Percentiles rank a stretch among this genome's conserved stretches.
phyloP scores from a whole-genome alignment of 768 basidiomycete genomes.

The Phylloporus arenicola region DNA sequence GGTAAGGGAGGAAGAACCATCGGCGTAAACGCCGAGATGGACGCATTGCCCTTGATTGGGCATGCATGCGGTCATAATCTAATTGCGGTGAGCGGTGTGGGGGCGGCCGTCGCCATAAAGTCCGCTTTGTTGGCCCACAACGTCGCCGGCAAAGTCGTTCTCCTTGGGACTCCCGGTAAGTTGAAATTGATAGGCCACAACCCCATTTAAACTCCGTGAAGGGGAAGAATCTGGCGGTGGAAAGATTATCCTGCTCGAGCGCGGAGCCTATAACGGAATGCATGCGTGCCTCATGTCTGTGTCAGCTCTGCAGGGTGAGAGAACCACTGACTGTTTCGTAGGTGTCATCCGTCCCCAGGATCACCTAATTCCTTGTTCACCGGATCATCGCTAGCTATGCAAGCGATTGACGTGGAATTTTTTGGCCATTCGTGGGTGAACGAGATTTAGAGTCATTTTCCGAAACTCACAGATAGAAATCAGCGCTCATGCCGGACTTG shows the following conservation, averaged over 20 bases:
- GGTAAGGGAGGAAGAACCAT: slow-evolving; percentile 58
- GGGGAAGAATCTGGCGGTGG: slow-evolving; percentile 79
- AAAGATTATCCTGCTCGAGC: slow-evolving; percentile 67
- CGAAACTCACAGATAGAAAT: slow-evolving; percentile 5
- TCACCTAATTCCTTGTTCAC: slow-evolving; percentile 44
- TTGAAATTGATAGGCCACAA: slow-evolving; percentile 1
- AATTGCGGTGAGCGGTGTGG: slow-evolving; percentile 74
- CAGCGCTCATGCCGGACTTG: slow-evolving; percentile 74
- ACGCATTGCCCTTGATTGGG: slow-evolving; percentile 49
- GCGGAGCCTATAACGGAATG: slow-evolving; percentile 77
- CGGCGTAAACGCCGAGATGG: slow-evolving; percentile 79
- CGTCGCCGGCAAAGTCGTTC: slow-evolving; percentile 60
- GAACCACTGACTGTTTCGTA: slow-evolving; percentile 26
- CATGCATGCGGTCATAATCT: slow-evolving; percentile 81
- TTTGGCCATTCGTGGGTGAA: slow-evolving; percentile 61
- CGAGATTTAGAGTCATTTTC: background rate
- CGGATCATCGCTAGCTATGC: slow-evolving; percentile 57
- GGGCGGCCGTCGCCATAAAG: slow-evolving; percentile 67
- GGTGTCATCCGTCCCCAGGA: slow-evolving; percentile 72
- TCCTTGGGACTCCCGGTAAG: slow-evolving; percentile 74
- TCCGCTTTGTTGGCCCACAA: slow-evolving; percentile 59
- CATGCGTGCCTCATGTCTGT: slow-evolving; percentile 71
- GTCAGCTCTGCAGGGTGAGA: slow-evolving; percentile 4
- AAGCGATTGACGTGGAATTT: slow-evolving; percentile 63
- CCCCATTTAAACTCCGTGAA: slow-evolving; percentile 23